phyloP scores from a whole-genome alignment of 2,329 filamentous ascomycete species.

The Exophiala sp. region DNA sequence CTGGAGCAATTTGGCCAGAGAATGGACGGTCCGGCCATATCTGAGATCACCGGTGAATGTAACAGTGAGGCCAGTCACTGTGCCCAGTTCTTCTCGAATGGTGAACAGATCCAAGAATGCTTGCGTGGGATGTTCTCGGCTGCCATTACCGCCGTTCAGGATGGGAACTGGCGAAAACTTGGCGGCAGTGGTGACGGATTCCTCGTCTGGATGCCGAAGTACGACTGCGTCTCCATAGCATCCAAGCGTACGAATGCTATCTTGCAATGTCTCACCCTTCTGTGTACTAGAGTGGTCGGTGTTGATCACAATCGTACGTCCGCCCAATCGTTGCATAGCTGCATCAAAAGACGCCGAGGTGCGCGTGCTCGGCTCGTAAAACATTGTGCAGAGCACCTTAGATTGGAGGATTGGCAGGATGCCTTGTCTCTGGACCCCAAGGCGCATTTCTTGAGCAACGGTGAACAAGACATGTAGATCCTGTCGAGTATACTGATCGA shows the following conservation, averaged over 20 bases:
- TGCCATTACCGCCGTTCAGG: constrained; percentile 95
- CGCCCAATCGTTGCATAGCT: constrained; percentile 96
- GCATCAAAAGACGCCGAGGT: constrained; percentile 95
- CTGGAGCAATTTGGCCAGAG: constrained; percentile 82
- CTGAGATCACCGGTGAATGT: constrained; percentile 91
- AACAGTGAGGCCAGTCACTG: constrained; percentile 89
- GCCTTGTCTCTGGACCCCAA: constrained; percentile 87
- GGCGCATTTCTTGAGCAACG: constrained; percentile 93
- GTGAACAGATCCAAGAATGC: constrained; percentile 97
- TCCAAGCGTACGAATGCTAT: constrained; percentile 85
- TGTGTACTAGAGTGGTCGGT: constrained; percentile 81
- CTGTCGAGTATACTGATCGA: constrained; percentile 78
- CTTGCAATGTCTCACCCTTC: constrained; percentile 90
- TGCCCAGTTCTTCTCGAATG: constrained; percentile 94
- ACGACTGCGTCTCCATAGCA: constrained; percentile 95
- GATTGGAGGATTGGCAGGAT: constrained; percentile 81
- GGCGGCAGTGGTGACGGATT: constrained; percentile 71
- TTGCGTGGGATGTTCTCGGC: constrained; percentile 93
- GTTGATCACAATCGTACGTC: constrained; percentile 72
- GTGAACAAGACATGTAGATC: constrained; percentile 94
- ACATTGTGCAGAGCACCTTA: constrained; percentile 81
- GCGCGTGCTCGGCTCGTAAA: constrained; percentile 95
- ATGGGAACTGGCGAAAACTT: constrained; percentile 86
- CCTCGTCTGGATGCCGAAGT: constrained; percentile 83
- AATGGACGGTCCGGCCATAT: constrained; percentile 92